phyloP scores from a whole-genome alignment of 2,329 filamentous ascomycete genomes.

The Raffaelea albimanens region DNA sequence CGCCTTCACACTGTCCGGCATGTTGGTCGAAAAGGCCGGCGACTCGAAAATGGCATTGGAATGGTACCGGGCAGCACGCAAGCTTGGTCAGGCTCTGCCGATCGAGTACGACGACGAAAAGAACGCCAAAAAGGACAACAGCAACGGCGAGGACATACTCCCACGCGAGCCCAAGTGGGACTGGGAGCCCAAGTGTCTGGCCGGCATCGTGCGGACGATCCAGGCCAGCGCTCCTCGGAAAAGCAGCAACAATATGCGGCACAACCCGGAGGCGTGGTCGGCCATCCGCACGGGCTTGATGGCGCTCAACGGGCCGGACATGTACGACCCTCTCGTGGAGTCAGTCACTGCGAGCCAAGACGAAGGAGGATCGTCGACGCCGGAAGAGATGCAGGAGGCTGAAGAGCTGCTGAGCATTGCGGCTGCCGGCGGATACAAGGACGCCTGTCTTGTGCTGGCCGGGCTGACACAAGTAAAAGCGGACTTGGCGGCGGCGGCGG shows the following conservation, averaged over 20 bases:
- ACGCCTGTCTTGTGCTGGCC: no score
- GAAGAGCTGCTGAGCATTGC: no score
- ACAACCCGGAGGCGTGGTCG: conserved; percentile 6
- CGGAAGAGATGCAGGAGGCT: no score
- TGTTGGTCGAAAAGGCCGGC: conserved; percentile 14
- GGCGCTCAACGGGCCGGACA: conserved; percentile 12
- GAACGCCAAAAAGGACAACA: conserved; percentile 6
- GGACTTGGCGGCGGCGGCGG: no score
- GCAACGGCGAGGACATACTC: background rate
- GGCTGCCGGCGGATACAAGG: no score
- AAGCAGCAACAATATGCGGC: background rate
- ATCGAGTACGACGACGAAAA: background rate
- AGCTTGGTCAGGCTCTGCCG: conserved; percentile 1
- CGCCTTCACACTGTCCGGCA: conserved; percentile 25
- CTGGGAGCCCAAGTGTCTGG: conserved; percentile 23
- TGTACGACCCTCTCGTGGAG: no score
- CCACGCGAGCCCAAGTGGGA: conserved; percentile 19
- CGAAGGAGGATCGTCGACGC: no score
- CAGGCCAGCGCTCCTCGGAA: no score
- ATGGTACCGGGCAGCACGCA: conserved; percentile 13
- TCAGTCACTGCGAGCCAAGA: no score
- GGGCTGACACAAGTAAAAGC: no score
- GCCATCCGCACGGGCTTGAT: conserved; percentile 19
- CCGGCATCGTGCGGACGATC: conserved; percentile 19
- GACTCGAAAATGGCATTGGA: conserved; percentile 18